Percentiles rank a stretch among this genome's conserved stretches.
Evolutionary conservation across 2,329 filamentous ascomycete species (phyloP).

Genomic region (Exophiala sp.): DNA sequence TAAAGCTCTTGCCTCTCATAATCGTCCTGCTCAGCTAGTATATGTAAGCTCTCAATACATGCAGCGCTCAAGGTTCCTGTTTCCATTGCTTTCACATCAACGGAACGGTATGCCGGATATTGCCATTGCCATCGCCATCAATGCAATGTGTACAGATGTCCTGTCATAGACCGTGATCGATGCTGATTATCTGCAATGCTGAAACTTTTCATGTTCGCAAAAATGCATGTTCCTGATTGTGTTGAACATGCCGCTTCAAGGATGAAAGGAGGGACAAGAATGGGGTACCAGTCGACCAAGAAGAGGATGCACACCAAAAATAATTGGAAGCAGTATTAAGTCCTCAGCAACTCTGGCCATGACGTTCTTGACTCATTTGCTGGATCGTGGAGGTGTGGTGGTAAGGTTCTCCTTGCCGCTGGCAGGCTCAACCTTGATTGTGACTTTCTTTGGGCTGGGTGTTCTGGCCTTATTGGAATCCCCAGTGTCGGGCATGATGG

Average conservation of each 20-base stretch:
- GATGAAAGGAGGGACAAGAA: slow-evolving; percentile 23
- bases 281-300: slow-evolving; percentile 17
- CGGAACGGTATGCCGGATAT: slow-evolving; percentile 9
- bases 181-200: slow-evolving; percentile 7
- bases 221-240: slow-evolving; percentile 10
- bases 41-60: slow-evolving; percentile 12
- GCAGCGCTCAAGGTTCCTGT: slow-evolving; percentile 4
- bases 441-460: slow-evolving; percentile 42
- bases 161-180: slow-evolving; percentile 12
- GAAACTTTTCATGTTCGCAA: slow-evolving; percentile 6
- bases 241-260: slow-evolving; percentile 19
- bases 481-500: slow-evolving; percentile 30
- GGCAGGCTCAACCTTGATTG: slow-evolving; percentile 36
- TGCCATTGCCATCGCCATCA: slow-evolving; percentile 7
- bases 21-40: slow-evolving; percentile 5
- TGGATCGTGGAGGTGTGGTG: slow-evolving; percentile 31
- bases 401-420: slow-evolving; percentile 38
- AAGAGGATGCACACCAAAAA: slow-evolving; percentile 20
- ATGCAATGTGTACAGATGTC: slow-evolving; percentile 16
- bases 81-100: slow-evolving; percentile 11
- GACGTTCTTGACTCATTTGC: slow-evolving; percentile 26
- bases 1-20: neutral
- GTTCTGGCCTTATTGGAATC: slow-evolving; percentile 33
- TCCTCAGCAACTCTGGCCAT: slow-evolving; percentile 8
- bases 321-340: slow-evolving; percentile 11